These are phyloP conservation scores for Strobilomyces dryophilus DNA, from an alignment of 768 basidiomycete genomes.

Conservation along the genomic window DNA sequence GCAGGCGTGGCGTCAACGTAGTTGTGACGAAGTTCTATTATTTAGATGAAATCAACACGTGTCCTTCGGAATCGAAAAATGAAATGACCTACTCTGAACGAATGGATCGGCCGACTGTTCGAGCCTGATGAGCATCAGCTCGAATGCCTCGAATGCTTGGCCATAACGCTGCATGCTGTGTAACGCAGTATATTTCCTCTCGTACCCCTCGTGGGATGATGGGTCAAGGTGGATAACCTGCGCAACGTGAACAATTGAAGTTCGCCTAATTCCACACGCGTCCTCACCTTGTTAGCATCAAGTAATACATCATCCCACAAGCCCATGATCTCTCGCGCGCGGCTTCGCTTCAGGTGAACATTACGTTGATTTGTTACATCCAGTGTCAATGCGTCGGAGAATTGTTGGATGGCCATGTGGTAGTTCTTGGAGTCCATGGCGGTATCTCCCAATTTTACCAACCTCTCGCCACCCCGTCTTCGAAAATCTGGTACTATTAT, in stretches of 20 bases:
- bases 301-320: not conserved
- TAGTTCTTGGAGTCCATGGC: not conserved
- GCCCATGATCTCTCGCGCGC: not conserved
- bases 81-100: not conserved
- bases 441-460: not conserved
- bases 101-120: not conserved
- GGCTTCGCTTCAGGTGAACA: constrained; percentile 4
- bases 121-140: not conserved
- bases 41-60: not conserved
- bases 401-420: not conserved
- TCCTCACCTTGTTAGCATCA: constrained; percentile 7
- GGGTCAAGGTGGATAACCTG: not conserved
- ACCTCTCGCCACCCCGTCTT: not conserved
- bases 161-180: not conserved
- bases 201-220: not conserved
- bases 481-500: not conserved
- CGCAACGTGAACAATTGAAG: not conserved
- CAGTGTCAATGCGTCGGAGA: not conserved
- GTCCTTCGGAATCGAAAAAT: not conserved
- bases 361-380: not conserved
- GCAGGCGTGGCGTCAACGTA: not conserved
- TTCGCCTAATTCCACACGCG: no score
- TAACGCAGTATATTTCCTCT: not conserved
- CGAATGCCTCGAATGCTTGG: not conserved
- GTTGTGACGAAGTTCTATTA: not conserved